phyloP scores from a whole-genome alignment of 176 grass and related monocot genomes.

The Ensete ventricosum region DNA sequence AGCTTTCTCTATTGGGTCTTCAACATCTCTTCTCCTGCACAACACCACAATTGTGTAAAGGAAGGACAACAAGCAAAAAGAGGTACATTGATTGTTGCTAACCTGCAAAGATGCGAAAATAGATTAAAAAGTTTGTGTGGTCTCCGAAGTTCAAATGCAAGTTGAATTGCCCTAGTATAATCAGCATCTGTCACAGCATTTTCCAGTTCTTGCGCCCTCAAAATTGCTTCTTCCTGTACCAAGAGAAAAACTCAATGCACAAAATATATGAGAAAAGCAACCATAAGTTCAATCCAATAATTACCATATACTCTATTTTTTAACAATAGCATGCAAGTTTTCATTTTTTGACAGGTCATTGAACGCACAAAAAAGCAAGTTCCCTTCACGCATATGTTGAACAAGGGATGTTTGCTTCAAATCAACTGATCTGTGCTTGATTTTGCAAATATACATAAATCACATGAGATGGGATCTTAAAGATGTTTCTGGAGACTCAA shows the following conservation, averaged over 20 bases:
- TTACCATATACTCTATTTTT: too few relatives aligned
- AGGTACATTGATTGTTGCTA: conserved; percentile 8
- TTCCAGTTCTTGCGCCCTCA: conserved; percentile 87
- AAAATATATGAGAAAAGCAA: conserved; percentile 2
- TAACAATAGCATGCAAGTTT: too few relatives aligned
- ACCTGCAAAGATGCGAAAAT: conserved; percentile 69
- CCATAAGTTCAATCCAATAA: neutral
- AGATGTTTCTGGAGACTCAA: too few relatives aligned
- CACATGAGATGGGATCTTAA: too few relatives aligned
- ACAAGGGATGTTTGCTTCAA: too few relatives aligned
- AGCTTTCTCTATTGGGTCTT: conserved; percentile 51
- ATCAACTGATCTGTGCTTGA: too few relatives aligned
- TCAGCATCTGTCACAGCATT: conserved; percentile 88
- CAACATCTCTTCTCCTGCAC: conserved; percentile 50
- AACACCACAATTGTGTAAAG: neutral
- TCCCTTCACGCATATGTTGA: too few relatives aligned
- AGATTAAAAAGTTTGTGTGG: conserved; percentile 83
- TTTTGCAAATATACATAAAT: too few relatives aligned
- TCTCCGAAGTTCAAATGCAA: conserved; percentile 87
- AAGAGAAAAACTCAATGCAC: neutral
- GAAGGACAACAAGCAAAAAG: conserved; percentile 5
- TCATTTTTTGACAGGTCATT: too few relatives aligned
- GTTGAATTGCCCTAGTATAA: conserved; percentile 78
- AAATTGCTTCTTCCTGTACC: conserved; percentile 62
- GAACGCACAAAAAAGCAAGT: too few relatives aligned